Evolutionary conservation across 2,329 filamentous ascomycete species (phyloP).

Genomic region (Penicillium griseofulvum): DNA sequence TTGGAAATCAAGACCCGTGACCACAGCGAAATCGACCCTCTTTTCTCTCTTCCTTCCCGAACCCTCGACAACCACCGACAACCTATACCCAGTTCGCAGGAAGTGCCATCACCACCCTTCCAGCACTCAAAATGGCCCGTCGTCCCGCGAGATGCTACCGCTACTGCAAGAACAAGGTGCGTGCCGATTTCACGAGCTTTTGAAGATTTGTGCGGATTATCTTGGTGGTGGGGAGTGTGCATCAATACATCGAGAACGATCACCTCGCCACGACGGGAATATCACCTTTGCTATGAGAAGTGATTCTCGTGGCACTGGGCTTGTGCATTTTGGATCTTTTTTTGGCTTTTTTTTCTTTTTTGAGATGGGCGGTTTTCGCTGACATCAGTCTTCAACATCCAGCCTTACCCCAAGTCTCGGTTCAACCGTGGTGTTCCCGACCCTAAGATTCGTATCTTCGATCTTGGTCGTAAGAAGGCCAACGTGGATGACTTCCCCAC

Average conservation of each 20-base stretch:
- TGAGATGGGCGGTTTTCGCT: conserved; percentile 15
- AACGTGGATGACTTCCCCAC: conserved; percentile 99
- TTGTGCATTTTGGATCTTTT: conserved; percentile 3
- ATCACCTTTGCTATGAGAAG: neutral
- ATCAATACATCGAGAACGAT: conserved; percentile 4
- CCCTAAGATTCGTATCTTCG: conserved; percentile 90
- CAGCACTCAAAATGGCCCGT: conserved; percentile 89
- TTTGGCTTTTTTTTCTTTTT: conserved; percentile 10
- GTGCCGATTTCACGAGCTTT: conserved; percentile 37
- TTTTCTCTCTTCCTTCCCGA: conserved; percentile 32
- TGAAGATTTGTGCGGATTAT: conserved; percentile 27
- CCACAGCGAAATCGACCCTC: conserved; percentile 13
- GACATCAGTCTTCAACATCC: conserved; percentile 19
- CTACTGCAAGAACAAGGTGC: conserved; percentile 99
- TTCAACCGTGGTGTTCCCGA: conserved; percentile 99
- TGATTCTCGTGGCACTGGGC: neutral
- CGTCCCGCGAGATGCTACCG: conserved; percentile 99
- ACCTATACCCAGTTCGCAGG: conserved; percentile 47
- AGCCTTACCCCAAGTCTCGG: conserved; percentile 99
- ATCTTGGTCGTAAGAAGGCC: conserved; percentile 97
- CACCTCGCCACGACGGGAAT: conserved; percentile 2
- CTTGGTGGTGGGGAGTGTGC: conserved; percentile 33
- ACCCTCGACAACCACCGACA: conserved; percentile 37
- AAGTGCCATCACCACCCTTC: conserved; percentile 49
- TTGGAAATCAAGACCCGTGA: conserved; percentile 45